Evolutionary conservation across 768 basidiomycete species (phyloP).

Genomic region (Ephemerocybe angulata): DNA sequence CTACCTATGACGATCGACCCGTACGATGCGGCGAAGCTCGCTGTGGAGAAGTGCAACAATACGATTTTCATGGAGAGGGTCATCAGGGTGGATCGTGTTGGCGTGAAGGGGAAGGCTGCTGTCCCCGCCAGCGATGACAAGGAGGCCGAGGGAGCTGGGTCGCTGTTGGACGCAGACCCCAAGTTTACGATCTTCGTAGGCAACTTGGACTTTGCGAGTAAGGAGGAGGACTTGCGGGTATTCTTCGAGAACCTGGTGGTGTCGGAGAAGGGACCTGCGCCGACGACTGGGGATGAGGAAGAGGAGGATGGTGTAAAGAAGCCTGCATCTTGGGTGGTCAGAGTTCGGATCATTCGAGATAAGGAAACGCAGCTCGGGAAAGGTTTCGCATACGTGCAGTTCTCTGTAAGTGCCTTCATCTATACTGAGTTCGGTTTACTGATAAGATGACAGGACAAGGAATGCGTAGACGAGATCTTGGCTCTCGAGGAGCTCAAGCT

Average conservation of each 20-base stretch:
- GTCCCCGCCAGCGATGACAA: conserved; percentile 16
- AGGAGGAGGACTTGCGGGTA: conserved; percentile 82
- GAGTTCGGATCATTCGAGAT: conserved; percentile 87
- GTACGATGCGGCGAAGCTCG: conserved; percentile 61
- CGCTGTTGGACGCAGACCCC: conserved; percentile 53
- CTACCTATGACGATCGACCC: conserved; percentile 53
- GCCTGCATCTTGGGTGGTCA: conserved; percentile 62
- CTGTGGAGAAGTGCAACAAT: conserved; percentile 61
- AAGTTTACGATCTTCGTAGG: conserved; percentile 88
- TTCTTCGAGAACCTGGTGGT: conserved; percentile 82
- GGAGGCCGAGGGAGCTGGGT: conserved; percentile 13
- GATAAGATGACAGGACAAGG: conserved; percentile 59
- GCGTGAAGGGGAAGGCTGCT: conserved; percentile 13
- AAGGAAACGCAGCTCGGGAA: conserved; percentile 91
- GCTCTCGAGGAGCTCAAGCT: conserved; percentile 73
- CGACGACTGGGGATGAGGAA: conserved; percentile 23
- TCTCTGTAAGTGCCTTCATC: conserved; percentile 54
- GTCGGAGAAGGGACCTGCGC: conserved; percentile 58
- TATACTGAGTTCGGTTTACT: conserved; percentile 1
- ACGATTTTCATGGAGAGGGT: conserved; percentile 72
- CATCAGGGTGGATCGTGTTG: conserved; percentile 74
- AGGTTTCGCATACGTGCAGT: conserved; percentile 92
- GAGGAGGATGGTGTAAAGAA: conserved; percentile 25
- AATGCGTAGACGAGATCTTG: conserved; percentile 90
- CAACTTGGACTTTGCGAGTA: conserved; percentile 86